Percentiles rank a stretch among this genome's conserved stretches.
These are phyloP conservation scores for Pseudocercospora cruenta DNA, from an alignment of 2,329 filamentous ascomycete genomes.

Conservation along the genomic window DNA sequence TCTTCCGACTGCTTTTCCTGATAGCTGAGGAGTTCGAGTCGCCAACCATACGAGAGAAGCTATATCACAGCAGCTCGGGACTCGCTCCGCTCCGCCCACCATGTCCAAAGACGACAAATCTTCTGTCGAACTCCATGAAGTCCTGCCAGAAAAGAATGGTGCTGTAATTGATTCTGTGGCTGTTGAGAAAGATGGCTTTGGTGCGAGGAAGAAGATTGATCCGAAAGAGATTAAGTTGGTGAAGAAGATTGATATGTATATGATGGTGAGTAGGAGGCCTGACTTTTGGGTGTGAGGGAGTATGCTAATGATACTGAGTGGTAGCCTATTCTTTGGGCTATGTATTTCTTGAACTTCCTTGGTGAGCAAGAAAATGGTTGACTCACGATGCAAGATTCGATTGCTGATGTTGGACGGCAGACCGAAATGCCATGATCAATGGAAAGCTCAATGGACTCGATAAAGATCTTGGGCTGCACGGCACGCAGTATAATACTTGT, in stretches of 20 bases:
- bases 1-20: not conserved
- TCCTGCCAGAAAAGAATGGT: conserved; percentile 1
- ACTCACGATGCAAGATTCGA: too few species aligned
- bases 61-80: too few species aligned
- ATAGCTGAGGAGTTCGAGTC: not conserved
- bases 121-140: conserved; percentile 11
- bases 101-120: conserved; percentile 3
- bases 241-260: conserved; percentile 15
- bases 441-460: conserved; percentile 27
- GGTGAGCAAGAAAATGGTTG: too few species aligned
- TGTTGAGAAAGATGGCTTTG: conserved; percentile 14
- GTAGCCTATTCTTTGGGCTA: conserved; percentile 13
- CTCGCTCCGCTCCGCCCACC: not conserved
- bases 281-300: too few species aligned
- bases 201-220: conserved; percentile 17
- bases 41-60: too few species aligned
- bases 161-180: conserved; percentile 4
- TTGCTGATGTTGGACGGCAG: too few species aligned
- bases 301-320: not conserved
- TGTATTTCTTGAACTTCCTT: conserved; percentile 29
- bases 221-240: conserved; percentile 16
- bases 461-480: conserved; percentile 21
- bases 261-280: too few species aligned
- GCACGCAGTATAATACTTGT: conserved; percentile 17
- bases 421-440: conserved; percentile 24